A percentile compares a stretch with the other conserved stretches of the same genome.
These are phyloP conservation scores for Trifolium fragiferum DNA, from an alignment of 306 rosid genomes.

Conservation along the genomic window DNA sequence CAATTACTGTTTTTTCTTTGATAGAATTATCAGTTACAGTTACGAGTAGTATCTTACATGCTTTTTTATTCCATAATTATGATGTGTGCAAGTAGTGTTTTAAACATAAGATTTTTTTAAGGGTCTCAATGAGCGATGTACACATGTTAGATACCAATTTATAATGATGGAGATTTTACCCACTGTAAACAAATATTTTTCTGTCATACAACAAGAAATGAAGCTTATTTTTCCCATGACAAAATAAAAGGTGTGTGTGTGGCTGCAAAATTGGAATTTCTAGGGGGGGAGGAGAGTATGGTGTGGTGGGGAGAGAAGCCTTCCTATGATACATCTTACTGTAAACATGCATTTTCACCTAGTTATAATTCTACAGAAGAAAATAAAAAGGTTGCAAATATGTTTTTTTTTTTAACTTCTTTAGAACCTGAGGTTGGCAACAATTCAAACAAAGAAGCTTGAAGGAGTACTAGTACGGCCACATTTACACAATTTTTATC, in stretches of 20 bases:
- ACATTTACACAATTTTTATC: no score
- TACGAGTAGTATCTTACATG: neutral
- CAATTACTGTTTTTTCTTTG: no score
- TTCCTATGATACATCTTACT: neutral
- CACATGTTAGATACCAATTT: neutral
- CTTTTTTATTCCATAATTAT: neutral
- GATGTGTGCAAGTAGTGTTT: neutral
- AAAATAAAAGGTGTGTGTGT: neutral
- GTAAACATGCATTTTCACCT: neutral
- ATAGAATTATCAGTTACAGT: no score
- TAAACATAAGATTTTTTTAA: neutral
- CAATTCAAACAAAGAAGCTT: neutral
- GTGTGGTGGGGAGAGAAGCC: no score
- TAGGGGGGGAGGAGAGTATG: no score
- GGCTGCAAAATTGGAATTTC: no score
- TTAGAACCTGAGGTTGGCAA: neutral
- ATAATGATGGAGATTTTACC: neutral
- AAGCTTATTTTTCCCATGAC: neutral
- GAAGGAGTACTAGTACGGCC: no score
- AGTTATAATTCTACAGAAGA: neutral
- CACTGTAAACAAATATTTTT: neutral
- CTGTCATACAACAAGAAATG: neutral
- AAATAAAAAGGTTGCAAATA: neutral
- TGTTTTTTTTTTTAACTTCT: neutral
- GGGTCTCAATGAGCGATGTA: neutral